Base-by-base conservation (phyloP, 1,139 yeast species). In the Taphrina confusa region DNA sequence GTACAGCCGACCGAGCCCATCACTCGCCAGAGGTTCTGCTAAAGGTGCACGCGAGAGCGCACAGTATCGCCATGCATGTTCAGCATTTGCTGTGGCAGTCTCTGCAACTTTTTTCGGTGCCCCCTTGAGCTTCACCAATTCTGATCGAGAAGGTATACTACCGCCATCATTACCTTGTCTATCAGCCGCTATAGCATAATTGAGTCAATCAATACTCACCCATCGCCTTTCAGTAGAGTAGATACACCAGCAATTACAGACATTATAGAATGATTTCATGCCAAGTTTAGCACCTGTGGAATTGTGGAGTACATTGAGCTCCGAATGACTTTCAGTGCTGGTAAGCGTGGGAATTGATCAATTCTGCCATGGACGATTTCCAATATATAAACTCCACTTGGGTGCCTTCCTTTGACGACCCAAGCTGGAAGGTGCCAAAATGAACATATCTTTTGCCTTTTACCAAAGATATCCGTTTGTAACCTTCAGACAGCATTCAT, bases 1-100 rank as follows among this genome's bases (percentile, higher is more conserved):
- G 70, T 81, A 87, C n/a, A 90, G 68, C 34, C 76, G 71, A 0
- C 97, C 97, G 62, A 74, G 74, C 69, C 77, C 85, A 72, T 89
- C 96, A 30, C 90, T 81, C 4, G 85, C 87, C 2, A 88, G 74
- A 0, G 85, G 87, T 4, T 69, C 70, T 8, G 64, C 67, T 20
- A 82, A 72, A 9, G 69, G 70, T 22, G 72, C 71, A 1, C 75
- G 75, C 1, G 80, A 73, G 20, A 82, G 65, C 2, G 73, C 68
- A 64, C 85, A 82, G 4, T 70, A 70, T 57, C 75, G 69, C 81
- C 84, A 76, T 39, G 67, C 60, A 45, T 69, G 71, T n/a, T 58
- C 65, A 20, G 66, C 64, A 46, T 68, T 67, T 50, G 66, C 65
- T 60, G 64, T 62, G 59, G 63, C 60, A 57, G 42, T 60, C 60